These are phyloP conservation scores for Hericium rajendrae DNA, from an alignment of 768 basidiomycete genomes.

Conservation along the genomic window DNA sequence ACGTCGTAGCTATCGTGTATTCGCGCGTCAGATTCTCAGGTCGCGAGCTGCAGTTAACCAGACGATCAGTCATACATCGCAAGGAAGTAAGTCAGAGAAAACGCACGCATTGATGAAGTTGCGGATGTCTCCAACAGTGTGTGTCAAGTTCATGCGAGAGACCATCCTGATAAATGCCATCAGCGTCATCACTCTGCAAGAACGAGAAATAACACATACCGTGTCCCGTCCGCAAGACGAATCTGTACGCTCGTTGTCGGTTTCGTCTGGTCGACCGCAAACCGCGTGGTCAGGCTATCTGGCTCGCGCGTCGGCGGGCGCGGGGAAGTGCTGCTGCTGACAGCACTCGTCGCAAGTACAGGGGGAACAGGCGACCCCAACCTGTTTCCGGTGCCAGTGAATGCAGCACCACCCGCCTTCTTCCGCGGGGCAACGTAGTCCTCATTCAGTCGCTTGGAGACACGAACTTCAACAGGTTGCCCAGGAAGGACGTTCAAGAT, in stretches of 20 bases:
- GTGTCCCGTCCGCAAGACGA: conserved; percentile 82
- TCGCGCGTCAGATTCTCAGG: conserved; percentile 8
- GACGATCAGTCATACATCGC: neutral
- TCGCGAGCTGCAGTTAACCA: conserved; percentile 5
- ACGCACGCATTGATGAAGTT: conserved; percentile 87
- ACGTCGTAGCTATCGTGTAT: conserved; percentile 14
- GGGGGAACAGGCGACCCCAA: conserved; percentile 70
- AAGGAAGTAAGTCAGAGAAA: neutral
- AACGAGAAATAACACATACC: conserved; percentile 31
- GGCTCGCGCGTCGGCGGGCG: conserved; percentile 19
- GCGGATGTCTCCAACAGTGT: conserved; percentile 79
- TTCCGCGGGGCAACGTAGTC: conserved; percentile 53
- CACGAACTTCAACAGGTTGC: conserved; percentile 79
- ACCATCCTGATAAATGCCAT: neutral
- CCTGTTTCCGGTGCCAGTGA: conserved; percentile 68
- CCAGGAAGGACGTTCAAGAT: conserved; percentile 64
- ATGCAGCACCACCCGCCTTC: conserved; percentile 31
- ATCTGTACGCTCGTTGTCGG: conserved; percentile 90
- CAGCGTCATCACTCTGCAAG: neutral
- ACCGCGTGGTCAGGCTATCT: conserved; percentile 39
- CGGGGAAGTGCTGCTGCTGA: conserved; percentile 14
- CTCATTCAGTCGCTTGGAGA: conserved; percentile 60
- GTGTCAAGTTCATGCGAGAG: conserved; percentile 78
- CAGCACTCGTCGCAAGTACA: conserved; percentile 9
- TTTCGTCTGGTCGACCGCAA: conserved; percentile 72